Conservation (phyloP, 441 rosid species). For the Erodium chrysanthum region DNA sequence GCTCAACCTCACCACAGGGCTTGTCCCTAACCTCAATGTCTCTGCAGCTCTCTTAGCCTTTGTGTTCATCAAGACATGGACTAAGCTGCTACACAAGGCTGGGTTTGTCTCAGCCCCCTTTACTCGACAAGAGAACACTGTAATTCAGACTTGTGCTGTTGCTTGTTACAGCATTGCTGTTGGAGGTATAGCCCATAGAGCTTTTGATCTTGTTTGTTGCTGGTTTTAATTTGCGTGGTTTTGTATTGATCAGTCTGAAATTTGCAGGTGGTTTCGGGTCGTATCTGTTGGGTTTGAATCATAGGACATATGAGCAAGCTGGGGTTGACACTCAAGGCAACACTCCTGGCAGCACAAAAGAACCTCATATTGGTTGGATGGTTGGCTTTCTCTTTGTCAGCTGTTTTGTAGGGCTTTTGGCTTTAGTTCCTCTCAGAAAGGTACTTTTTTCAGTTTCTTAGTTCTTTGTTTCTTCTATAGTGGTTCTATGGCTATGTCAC, state of each 20-base stretch:
- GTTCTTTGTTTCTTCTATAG: background rate
- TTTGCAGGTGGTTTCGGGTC: conserved; percentile 87
- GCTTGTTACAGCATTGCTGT: conserved; percentile 80
- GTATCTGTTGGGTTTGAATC: conserved; percentile 65
- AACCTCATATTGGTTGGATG: conserved; percentile 90
- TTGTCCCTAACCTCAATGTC: conserved; percentile 89
- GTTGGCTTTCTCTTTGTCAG: conserved; percentile 60
- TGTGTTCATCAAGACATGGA: conserved; percentile 63
- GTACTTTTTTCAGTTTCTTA: conserved; percentile 18
- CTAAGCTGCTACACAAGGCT: conserved; percentile 55
- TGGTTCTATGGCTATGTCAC: no score
- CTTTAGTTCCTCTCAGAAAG: conserved; percentile 86
- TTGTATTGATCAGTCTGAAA: background rate
- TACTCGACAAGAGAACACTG: conserved; percentile 78
- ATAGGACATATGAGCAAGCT: conserved; percentile 52
- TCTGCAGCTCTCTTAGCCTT: conserved; percentile 78
- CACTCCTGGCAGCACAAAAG: conserved; percentile 48
- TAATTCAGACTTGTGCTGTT: conserved; percentile 82
- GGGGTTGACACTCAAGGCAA: conserved; percentile 57
- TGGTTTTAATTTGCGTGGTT: background rate
- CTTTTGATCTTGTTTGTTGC: background rate
- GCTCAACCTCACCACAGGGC: conserved; percentile 77
- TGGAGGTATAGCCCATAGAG: conserved; percentile 40
- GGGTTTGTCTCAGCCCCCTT: conserved; percentile 59
- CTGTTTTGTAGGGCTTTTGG: conserved; percentile 71